Conservation (phyloP, 2,329 filamentous ascomycete species). For the Epichloe scottii region DNA sequence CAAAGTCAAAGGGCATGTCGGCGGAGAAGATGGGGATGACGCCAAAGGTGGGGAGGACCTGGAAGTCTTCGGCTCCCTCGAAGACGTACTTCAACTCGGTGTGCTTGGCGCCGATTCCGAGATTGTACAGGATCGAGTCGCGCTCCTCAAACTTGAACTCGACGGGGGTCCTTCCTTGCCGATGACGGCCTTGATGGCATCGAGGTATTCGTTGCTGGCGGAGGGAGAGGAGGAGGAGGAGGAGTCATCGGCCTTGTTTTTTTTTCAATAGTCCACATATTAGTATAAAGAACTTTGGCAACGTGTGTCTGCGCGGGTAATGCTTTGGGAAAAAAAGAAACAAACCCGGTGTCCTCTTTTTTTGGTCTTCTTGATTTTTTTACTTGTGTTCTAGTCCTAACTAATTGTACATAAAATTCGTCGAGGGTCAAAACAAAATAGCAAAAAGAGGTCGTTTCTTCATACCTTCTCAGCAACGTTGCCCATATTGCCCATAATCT, state of each 20-base stretch:
- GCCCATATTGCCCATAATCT: conserved; percentile 67
- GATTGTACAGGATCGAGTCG: conserved; percentile 89
- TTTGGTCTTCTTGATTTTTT: not conserved
- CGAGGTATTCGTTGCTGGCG: conserved; percentile 52
- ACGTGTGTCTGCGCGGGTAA: no score
- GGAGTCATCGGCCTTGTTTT: conserved; percentile 2
- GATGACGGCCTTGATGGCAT: conserved; percentile 65
- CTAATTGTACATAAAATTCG: conserved; percentile 9
- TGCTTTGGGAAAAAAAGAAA: not conserved
- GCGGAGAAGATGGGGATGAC: conserved; percentile 91
- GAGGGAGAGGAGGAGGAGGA: conserved; percentile 9
- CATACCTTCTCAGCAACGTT: conserved; percentile 61
- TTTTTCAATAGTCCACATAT: not conserved
- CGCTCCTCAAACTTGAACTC: conserved; percentile 75
- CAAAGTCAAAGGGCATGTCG: conserved; percentile 64
- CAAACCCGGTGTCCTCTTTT: not conserved
- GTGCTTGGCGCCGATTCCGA: conserved; percentile 84
- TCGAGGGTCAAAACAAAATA: conserved; percentile 6
- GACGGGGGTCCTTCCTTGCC: conserved; percentile 57
- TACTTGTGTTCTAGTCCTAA: conserved; percentile 10
- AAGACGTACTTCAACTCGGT: conserved; percentile 80
- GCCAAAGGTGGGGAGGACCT: conserved; percentile 87
- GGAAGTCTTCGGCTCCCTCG: conserved; percentile 85
- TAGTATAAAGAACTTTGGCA: not conserved
- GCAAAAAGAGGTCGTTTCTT: conserved; percentile 16